These are phyloP conservation scores for Linaria vulgaris DNA, from an alignment of 257 asterid genomes.

Conservation along the genomic window DNA sequence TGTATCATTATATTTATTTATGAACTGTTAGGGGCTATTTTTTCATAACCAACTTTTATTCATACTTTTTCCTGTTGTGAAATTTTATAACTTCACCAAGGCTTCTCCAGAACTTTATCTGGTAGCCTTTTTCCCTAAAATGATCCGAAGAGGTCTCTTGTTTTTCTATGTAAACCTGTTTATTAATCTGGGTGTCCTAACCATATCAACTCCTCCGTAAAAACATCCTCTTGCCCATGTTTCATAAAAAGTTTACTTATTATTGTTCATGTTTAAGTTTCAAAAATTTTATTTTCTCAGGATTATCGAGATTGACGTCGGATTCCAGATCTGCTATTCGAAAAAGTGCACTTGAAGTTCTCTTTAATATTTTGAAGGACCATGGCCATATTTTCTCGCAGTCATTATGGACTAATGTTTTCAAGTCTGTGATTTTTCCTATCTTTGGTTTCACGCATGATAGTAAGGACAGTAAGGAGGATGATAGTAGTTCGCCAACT, in stretches of 20 bases:
- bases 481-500: constrained; percentile 36
- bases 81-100: background rate
- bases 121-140: background rate
- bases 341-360: constrained; percentile 91
- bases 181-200: background rate
- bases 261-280: constrained; percentile 15
- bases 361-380: constrained; percentile 91
- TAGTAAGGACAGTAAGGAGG: constrained; percentile 47
- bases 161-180: background rate
- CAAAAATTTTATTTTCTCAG: constrained; percentile 41
- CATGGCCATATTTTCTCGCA: constrained; percentile 86
- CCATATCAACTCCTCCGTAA: background rate
- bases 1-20: background rate
- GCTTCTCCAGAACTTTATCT: background rate
- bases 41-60: background rate
- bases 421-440: constrained; percentile 68
- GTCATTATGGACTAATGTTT: constrained; percentile 71
- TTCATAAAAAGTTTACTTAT: background rate
- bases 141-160: background rate
- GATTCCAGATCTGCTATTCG: constrained; percentile 96
- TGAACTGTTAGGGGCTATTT: background rate
- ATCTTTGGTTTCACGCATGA: constrained; percentile 59
- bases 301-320: constrained; percentile 83
- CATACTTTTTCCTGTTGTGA: background rate
- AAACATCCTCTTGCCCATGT: background rate